Evolutionary conservation across 78 protist genomes (phyloP), one percentile per base, ranked within the genome.

Genomic region (Paulinella micropora): DNA sequence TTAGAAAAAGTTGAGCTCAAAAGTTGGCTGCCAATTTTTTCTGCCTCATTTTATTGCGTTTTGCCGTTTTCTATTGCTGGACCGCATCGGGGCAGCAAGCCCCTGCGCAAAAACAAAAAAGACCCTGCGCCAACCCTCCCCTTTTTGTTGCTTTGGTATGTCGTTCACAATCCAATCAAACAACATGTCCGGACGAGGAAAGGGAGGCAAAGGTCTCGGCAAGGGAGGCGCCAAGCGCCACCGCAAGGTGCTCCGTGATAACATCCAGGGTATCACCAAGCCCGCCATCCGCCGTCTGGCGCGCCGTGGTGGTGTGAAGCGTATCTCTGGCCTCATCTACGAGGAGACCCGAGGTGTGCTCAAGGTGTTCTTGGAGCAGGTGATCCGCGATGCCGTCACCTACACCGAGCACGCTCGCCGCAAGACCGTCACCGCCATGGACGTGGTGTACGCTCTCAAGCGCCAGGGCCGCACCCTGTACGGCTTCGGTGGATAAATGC

Each of bases 361-460:
- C 29, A 28, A 35, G 67, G 77, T 3, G 26, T 88, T 88, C 73
- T 34, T 88, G 39, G 82, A 2, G 37, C 82, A 69, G 39, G 31
- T 85, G 82, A 91, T 96, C 87, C 95, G 97, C 79, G 97, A 96
- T 87, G 93, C 98, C 0, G 94, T 93, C 67, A 95, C 97, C 81
- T 95, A 95, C 96, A 96, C 98, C 39, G 98, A 96, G 92, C 97
- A 96, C 90, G 97, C 97, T 39, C 90, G 92, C 73, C 91, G 98
- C 89, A 93, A 96, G 92, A 96, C 98, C 38, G 98, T 96, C 40
- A 96, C 98, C 4, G 96, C 98, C 15, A 92, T 94, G 95, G 98
- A 96, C 86, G 97, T 96, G 51, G 97, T 95, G 86, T 94, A 94
- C 85, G 98, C 97, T 0, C 96, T 96, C 93, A 95, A 95, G 93